phyloP scores from a whole-genome alignment of 2,329 filamentous ascomycete genomes.

The Orbilia javanica region DNA sequence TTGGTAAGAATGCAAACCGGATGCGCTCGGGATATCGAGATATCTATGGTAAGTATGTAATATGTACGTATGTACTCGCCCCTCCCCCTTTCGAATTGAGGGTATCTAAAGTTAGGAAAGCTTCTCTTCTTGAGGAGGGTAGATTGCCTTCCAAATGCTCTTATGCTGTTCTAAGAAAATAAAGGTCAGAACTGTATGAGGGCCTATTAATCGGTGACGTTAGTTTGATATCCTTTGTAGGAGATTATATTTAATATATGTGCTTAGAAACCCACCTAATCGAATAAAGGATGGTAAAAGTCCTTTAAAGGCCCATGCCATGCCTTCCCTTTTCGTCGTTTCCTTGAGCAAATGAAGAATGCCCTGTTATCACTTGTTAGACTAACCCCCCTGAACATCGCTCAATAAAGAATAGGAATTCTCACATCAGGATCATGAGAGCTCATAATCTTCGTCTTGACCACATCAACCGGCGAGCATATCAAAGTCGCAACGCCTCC shows the following conservation, averaged over 20 bases:
- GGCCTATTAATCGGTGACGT: slow-evolving; percentile 60
- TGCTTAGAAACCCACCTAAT: slow-evolving; percentile 64
- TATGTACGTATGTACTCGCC: slow-evolving; percentile 31
- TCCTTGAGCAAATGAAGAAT: slow-evolving; percentile 74
- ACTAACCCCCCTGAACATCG: neutral
- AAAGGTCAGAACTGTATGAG: slow-evolving; percentile 88
- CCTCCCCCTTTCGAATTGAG: neutral
- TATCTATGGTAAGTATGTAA: slow-evolving; percentile 32
- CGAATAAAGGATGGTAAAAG: slow-evolving; percentile 81
- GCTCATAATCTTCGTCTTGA: slow-evolving; percentile 90
- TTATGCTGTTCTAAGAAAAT: slow-evolving; percentile 89
- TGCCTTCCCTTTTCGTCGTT: slow-evolving; percentile 78
- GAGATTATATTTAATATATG: neutral
- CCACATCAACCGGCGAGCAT: slow-evolving; percentile 84
- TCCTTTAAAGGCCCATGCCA: slow-evolving; percentile 88
- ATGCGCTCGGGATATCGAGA: neutral
- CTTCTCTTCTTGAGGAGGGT: slow-evolving; percentile 25
- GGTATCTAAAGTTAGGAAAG: slow-evolving; percentile 1
- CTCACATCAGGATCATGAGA: slow-evolving; percentile 66
- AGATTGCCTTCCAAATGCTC: slow-evolving; percentile 70
- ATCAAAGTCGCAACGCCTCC: slow-evolving; percentile 87
- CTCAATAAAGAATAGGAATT: neutral
- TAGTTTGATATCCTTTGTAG: slow-evolving; percentile 36
- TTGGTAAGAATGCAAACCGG: neutral
- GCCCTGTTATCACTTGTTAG: slow-evolving; percentile 63